Base-by-base conservation (phyloP, 2,329 filamentous ascomycete genomes). In the Sclerotinia borealis region DNA sequence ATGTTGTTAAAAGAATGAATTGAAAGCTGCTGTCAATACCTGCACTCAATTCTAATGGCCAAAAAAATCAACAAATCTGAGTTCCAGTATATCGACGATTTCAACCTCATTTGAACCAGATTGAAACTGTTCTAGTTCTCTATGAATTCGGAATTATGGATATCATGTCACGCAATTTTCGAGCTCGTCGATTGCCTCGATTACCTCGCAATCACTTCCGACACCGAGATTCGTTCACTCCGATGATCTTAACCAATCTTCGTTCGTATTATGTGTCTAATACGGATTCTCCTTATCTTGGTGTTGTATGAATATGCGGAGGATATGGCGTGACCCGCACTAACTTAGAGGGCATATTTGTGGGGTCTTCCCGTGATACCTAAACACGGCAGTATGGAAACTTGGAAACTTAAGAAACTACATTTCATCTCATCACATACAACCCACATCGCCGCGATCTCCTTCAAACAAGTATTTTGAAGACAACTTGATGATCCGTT, bases 261-360 rank as follows among this genome's bases (percentile, higher is more conserved):
- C 13, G 19, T 45, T 34, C n/a, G 25, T 45, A 13, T 2, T 58
- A 11, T 45, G 29, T 19, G 19, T 31, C 22, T 17, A n/a, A n/a
- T n/a, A n/a, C n/a, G n/a, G 39, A 58, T 58, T n/a, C 11, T 11
- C 29, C 52, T 45, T 56, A 25, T 56, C 54, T 15, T 43, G 29
- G 41, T 56, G 39, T 58, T 58, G 54, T 58, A 58, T 45, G 54
- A 58, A 58, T 58, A 45, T 58, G 54, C 54, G 39, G 39, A 45
- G 54, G 27, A 25, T 34, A 60, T 51, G 58, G 22, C 45, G 43
- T 60, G 43, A 60, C 58, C n/a, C n/a, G 7, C 27, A 58, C 54
- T 56, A 56, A 56, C n/a, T 3, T 1, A 13, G n/a, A 56, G 3
- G 4, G 17, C n/a, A 25, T 45, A 58, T 36, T 58, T 58, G 41